A percentile compares a stretch with the other conserved stretches of the same genome.
These are phyloP conservation scores for Tricladium varicosporioides DNA, from an alignment of 2,329 filamentous ascomycete genomes.

Conservation along the genomic window DNA sequence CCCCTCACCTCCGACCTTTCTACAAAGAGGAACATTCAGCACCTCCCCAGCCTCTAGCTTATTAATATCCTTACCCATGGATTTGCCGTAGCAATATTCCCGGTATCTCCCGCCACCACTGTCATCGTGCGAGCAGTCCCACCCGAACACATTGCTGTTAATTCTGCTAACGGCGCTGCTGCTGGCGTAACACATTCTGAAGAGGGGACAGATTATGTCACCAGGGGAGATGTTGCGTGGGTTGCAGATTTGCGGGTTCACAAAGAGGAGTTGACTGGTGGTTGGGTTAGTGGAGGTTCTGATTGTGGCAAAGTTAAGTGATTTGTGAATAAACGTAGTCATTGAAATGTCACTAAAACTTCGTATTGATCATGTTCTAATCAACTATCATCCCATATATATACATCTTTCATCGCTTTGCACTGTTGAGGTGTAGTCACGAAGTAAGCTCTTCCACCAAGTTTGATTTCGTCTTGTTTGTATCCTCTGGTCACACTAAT, in stretches of 20 bases:
- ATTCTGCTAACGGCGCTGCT: conserved; percentile 1
- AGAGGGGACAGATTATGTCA: conserved; percentile 14
- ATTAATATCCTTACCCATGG: conserved; percentile 12
- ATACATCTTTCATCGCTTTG: too few species aligned
- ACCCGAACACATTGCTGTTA: conserved; percentile 13
- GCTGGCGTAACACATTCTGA: conserved; percentile 12
- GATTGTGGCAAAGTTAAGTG: conserved; percentile 6
- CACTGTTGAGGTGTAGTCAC: too few species aligned
- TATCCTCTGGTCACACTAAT: too few species aligned
- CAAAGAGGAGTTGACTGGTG: conserved; percentile 16
- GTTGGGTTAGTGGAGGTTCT: conserved; percentile 8
- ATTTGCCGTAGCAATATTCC: conserved; percentile 16
- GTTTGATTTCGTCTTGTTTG: too few species aligned
- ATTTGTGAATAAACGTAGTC: too few species aligned
- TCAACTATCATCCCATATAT: too few species aligned
- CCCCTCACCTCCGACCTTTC: neutral
- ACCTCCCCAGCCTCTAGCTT: conserved; percentile 13
- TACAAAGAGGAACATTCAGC: conserved; percentile 17
- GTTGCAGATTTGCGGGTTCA: conserved; percentile 20
- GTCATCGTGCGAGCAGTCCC: conserved; percentile 8
- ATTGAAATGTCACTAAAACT: too few species aligned
- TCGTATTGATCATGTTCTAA: too few species aligned
- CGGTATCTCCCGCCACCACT: conserved; percentile 13
- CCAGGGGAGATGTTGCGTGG: conserved; percentile 10
- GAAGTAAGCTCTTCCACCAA: too few species aligned